These are phyloP conservation scores for Periconia macrospinosa DNA, from an alignment of 2,329 filamentous ascomycete species.

Conservation along the genomic window DNA sequence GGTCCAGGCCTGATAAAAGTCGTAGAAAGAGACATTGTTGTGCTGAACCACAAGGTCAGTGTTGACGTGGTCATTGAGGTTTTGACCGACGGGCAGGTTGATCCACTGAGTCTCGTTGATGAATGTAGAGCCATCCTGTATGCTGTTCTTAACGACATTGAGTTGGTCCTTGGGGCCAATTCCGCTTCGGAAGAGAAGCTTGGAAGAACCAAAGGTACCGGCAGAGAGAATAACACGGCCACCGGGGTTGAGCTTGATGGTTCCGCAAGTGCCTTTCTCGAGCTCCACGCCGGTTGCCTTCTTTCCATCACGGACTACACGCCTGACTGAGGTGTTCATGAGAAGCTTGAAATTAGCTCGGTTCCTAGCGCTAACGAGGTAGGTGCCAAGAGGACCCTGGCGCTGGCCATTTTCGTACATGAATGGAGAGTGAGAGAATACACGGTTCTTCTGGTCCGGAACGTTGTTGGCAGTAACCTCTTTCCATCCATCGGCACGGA, in stretches of 20 bases:
- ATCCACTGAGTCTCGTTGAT: conserved; percentile 53
- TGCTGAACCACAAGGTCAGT: conserved; percentile 57
- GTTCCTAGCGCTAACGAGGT: conserved; percentile 63
- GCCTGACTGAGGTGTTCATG: conserved; percentile 67
- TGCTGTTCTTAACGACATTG: conserved; percentile 48
- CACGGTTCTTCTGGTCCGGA: conserved; percentile 66
- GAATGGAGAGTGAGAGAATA: conserved; percentile 65
- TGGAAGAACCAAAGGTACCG: conserved; percentile 70
- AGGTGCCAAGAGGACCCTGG: conserved; percentile 71
- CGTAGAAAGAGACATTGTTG: conserved; percentile 60
- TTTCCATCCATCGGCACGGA: conserved; percentile 64
- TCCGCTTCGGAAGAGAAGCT: conserved; percentile 69
- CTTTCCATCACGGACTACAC: conserved; percentile 65
- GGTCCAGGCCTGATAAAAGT: conserved; percentile 65
- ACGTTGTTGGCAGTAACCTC: conserved; percentile 62
- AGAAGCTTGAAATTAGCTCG: conserved; percentile 68
- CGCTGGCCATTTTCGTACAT: conserved; percentile 69
- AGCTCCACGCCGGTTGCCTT: conserved; percentile 69
- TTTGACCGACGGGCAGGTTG: conserved; percentile 55
- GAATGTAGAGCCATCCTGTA: conserved; percentile 46
- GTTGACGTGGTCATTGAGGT: conserved; percentile 59
- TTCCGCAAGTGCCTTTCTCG: conserved; percentile 63
- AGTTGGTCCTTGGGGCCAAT: conserved; percentile 63
- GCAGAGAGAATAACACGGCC: conserved; percentile 70
- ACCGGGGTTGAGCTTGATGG: conserved; percentile 60